Conservation (phyloP, 2,329 filamentous ascomycete species). For the Aspergillus alliaceus region DNA sequence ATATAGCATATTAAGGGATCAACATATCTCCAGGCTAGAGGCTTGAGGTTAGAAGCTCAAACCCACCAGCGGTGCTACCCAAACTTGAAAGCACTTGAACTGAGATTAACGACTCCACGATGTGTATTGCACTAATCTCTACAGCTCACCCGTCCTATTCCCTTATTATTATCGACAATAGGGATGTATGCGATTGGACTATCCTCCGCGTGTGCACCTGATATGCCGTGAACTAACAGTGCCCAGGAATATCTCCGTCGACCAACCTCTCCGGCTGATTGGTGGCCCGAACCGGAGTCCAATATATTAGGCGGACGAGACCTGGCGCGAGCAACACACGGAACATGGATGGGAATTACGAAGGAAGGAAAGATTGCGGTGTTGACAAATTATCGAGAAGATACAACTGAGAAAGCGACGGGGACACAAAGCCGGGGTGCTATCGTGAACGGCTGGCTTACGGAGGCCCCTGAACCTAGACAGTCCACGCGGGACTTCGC, state of each 20-base stretch:
- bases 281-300: constrained; percentile 58
- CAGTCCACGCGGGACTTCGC: constrained; percentile 54
- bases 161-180: constrained; percentile 74
- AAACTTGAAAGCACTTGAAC: too few species aligned
- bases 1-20: too few species aligned
- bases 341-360: constrained; percentile 66
- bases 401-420: constrained; percentile 46
- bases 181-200: constrained; percentile 56
- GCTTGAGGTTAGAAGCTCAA: not conserved
- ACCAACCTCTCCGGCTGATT: constrained; percentile 58
- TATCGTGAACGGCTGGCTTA: constrained; percentile 62
- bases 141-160: constrained; percentile 74
- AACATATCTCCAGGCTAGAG: not conserved
- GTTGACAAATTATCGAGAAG: constrained; percentile 65
- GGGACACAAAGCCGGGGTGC: constrained; percentile 55
- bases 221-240: constrained; percentile 2
- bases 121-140: constrained; percentile 77
- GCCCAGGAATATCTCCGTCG: constrained; percentile 62
- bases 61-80: not conserved
- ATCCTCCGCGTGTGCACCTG: not conserved
- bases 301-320: constrained; percentile 63
- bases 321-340: constrained; percentile 58
- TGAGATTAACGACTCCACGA: not conserved
- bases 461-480: constrained; percentile 38
- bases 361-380: constrained; percentile 61